Conservation (phyloP, 2,329 filamentous ascomycete species). For the Phialemonium atrogriseum region DNA sequence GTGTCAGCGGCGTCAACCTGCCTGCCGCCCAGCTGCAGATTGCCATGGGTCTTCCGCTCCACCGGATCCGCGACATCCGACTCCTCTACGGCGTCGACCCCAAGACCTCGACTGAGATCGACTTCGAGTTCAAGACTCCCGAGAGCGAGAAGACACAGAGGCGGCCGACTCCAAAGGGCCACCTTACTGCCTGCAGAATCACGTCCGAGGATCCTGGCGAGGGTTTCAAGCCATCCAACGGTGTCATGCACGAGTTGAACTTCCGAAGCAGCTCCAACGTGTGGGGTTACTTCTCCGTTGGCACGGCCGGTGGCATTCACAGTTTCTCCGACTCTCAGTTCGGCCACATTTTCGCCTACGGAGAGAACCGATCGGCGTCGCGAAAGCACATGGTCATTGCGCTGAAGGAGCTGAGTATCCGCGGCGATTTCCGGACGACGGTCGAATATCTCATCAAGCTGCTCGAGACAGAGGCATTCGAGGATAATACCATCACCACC, state of each 20-base stretch:
- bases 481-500: constrained; percentile 98
- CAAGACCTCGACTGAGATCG: constrained; percentile 76
- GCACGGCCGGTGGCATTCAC: constrained; percentile 93
- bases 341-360: constrained; percentile 98
- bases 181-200: constrained; percentile 97
- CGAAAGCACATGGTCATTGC: constrained; percentile 99
- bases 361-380: constrained; percentile 92
- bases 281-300: constrained; percentile 99
- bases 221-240: constrained; percentile 98
- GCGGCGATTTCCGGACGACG: constrained; percentile 96
- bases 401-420: constrained; percentile 97
- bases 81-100: constrained; percentile 94
- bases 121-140: constrained; percentile 91
- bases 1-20: constrained; percentile 96
- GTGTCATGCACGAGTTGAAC: constrained; percentile 98
- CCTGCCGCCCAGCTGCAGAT: constrained; percentile 96
- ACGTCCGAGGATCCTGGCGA: constrained; percentile 98
- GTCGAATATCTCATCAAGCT: constrained; percentile 99
- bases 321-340: constrained; percentile 99
- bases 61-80: constrained; percentile 92
- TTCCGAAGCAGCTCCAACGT: constrained; percentile 98
- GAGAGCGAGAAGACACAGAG: constrained; percentile 78
- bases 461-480: constrained; percentile 94
- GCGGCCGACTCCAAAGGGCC: constrained; percentile 85
- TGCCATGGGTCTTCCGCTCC: constrained; percentile 95